Base-by-base conservation (phyloP, 352 stramenopile genomes). In the Phytophthora hybrid region DNA sequence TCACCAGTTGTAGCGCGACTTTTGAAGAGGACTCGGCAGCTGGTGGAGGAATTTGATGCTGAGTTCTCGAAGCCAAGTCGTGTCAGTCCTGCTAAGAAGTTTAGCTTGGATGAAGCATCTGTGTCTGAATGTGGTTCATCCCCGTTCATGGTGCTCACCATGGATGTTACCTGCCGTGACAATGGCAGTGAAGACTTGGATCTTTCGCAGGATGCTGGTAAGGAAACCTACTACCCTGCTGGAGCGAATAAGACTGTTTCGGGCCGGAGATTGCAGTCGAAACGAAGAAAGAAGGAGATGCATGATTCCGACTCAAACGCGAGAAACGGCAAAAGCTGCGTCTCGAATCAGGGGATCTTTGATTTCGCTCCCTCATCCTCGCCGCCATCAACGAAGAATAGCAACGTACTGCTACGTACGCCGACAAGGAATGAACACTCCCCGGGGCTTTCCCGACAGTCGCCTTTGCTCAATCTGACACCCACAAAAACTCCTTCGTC, bases 31-130 rank as follows among this genome's bases (percentile, higher is more conserved):
- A 81, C 74, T 29, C 66, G 74, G 46, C 62, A 81, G 37, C 66
- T 81, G 13, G 63, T 77, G 41, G 52, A 71, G 32, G 74, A 81
- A 13, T 73, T 81, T 59, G 71, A 81, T 44, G 55, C 59, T 4
- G 66, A 69, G 9, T 77, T 77, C 31, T 47, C 63, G 19, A 65
- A 55, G 44, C n/a, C 13, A 23, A 68, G 26, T 23, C 55, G 21
- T 5, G 52, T 16, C 55, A 58, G n/a, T 32, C 39, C 26, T 60
- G 19, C 18, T 10, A 71, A 62, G 54, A 63, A 23, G 10, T 31
- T 7, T 19, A 55, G 19, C 47, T 55, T 55, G 47, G 16, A 69
- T 41, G 41, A 62, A 49, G 3, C 6, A 29, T 55, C 39, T 46
- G 19, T 11, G 21, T 21, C 19, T 6, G 53, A 73, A 1, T 44